Evolutionary conservation across 202 grass and related monocot genomes (phyloP).

Genomic region (Bolboschoenoplectus hybrid): DNA sequence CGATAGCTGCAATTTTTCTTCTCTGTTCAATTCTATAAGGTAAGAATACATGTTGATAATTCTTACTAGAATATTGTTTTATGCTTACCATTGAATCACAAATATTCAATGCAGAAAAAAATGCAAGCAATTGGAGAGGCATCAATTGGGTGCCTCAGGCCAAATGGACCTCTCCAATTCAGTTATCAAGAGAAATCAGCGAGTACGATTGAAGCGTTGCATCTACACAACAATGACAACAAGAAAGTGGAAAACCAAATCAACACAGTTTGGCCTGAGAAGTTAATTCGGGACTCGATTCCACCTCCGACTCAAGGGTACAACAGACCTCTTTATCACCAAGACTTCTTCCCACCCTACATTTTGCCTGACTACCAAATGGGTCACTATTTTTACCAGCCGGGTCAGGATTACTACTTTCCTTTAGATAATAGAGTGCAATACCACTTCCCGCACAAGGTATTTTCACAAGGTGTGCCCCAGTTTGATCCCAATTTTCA

Average conservation of each 20-base stretch:
- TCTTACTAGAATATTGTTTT: slow-evolving; percentile 1
- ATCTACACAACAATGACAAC: slow-evolving; percentile 32
- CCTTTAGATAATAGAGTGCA: slow-evolving; percentile 65
- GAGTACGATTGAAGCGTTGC: slow-evolving; percentile 52
- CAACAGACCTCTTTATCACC: slow-evolving; percentile 53
- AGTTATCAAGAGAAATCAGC: slow-evolving; percentile 66
- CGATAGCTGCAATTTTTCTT: slow-evolving; percentile 13
- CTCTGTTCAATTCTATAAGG: slow-evolving; percentile 7
- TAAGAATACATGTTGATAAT: neutral
- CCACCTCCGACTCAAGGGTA: slow-evolving; percentile 61
- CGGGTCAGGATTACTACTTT: slow-evolving; percentile 58
- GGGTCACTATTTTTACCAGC: slow-evolving; percentile 65
- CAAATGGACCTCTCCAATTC: slow-evolving; percentile 42
- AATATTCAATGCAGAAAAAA: slow-evolving; percentile 61
- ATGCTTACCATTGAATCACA: slow-evolving; percentile 26
- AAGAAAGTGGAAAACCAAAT: slow-evolving; percentile 58
- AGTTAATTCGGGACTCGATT: slow-evolving; percentile 50
- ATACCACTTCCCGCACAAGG: slow-evolving; percentile 61
- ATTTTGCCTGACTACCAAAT: slow-evolving; percentile 65
- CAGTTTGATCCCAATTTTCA: slow-evolving; percentile 71
- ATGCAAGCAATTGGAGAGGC: slow-evolving; percentile 80
- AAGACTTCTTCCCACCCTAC: slow-evolving; percentile 68
- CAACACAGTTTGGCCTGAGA: slow-evolving; percentile 47
- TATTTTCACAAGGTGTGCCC: slow-evolving; percentile 68
- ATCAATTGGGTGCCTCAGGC: slow-evolving; percentile 62